phyloP scores from a whole-genome alignment of 495 filamentous ascomycete genomes.

The Penicillium malachiteum region DNA sequence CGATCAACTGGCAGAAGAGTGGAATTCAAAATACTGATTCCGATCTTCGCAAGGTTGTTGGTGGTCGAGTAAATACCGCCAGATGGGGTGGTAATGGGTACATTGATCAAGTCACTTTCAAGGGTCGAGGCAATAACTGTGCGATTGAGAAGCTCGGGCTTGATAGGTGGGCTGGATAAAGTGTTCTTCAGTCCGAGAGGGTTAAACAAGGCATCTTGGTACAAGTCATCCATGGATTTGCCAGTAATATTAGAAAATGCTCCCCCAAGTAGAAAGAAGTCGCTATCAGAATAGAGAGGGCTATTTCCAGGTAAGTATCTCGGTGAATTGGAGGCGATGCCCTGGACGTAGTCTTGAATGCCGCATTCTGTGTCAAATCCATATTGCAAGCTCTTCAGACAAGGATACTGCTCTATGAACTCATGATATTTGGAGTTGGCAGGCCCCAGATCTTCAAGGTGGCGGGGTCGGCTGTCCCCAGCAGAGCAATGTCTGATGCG shows the following conservation, averaged over 20 bases:
- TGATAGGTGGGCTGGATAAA: conserved; percentile 37
- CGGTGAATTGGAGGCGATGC: conserved; percentile 30
- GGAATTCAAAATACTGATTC: conserved; percentile 48
- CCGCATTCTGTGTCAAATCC: neutral
- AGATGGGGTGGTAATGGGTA: conserved; percentile 24
- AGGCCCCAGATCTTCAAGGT: conserved; percentile 23
- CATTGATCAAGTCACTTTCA: conserved; percentile 32
- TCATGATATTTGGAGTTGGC: conserved; percentile 32
- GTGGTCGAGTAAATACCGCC: conserved; percentile 36
- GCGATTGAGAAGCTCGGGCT: conserved; percentile 11
- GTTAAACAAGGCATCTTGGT: conserved; percentile 43
- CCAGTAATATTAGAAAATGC: conserved; percentile 55
- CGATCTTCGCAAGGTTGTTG: conserved; percentile 31
- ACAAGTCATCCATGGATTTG: conserved; percentile 40
- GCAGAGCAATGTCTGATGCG: conserved; percentile 4
- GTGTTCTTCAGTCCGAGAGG: conserved; percentile 44
- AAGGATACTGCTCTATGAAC: conserved; percentile 18
- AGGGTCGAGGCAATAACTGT: conserved; percentile 21
- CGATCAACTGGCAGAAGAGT: conserved; percentile 38
- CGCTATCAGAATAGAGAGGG: conserved; percentile 58
- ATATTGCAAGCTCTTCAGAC: conserved; percentile 1
- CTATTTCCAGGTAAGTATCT: conserved; percentile 47
- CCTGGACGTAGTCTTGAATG: conserved; percentile 13
- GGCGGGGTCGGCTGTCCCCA: conserved; percentile 12
- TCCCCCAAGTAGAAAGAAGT: conserved; percentile 52